Evolutionary conservation across 202 grass and related monocot genomes (phyloP).

Genomic region (Elaeis oleifera): DNA sequence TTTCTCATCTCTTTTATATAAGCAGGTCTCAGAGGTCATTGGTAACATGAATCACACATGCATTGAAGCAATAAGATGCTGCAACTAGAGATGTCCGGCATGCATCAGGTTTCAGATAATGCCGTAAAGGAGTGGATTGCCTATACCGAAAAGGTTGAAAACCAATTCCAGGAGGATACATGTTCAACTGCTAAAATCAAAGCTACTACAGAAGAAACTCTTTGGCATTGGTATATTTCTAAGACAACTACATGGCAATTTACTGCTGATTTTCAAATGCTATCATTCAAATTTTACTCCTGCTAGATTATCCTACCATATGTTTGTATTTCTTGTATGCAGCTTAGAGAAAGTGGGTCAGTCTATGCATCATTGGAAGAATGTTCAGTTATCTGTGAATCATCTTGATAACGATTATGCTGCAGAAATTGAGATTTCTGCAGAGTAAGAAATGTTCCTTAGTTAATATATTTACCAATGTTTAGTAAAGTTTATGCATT

Average conservation of each 20-base stretch:
- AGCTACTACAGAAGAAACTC: constrained; percentile 32
- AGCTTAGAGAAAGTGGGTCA: constrained; percentile 43
- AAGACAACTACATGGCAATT: constrained; percentile 12
- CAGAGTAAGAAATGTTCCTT: constrained; percentile 36
- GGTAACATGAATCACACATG: constrained; percentile 38
- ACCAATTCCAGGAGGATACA: constrained; percentile 31
- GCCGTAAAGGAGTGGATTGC: constrained; percentile 29
- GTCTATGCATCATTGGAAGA: constrained; percentile 51
- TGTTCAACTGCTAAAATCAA: constrained; percentile 27
- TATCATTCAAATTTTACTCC: constrained; percentile 2
- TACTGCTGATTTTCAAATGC: constrained; percentile 4
- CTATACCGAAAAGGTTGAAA: constrained; percentile 40
- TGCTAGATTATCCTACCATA: constrained; percentile 18
- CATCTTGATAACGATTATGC: constrained; percentile 35
- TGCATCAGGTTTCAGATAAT: constrained; percentile 45
- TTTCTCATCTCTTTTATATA: no score
- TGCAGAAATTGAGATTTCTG: constrained; percentile 37
- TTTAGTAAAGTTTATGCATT: no score
- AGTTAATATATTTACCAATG: background rate
- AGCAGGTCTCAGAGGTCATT: constrained; percentile 53
- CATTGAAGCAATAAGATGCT: constrained; percentile 37
- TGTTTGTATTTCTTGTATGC: constrained; percentile 20
- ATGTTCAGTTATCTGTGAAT: constrained; percentile 43
- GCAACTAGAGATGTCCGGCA: constrained; percentile 33
- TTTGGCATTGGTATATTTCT: constrained; percentile 50